phyloP scores from a whole-genome alignment of 2,329 filamentous ascomycete species.

The Emericellopsis atlantica region DNA sequence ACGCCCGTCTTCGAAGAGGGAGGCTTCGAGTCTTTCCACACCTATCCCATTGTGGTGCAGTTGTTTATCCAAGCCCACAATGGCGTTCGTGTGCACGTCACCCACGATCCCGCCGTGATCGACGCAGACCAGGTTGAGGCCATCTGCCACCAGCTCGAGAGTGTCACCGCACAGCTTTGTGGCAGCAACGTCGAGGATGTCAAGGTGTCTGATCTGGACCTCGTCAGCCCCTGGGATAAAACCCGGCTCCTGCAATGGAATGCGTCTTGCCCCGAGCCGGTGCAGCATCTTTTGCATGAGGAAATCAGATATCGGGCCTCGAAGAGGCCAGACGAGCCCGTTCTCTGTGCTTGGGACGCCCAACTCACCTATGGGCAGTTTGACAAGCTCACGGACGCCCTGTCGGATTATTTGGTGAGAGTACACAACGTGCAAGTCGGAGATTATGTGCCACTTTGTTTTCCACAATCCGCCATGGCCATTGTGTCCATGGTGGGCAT shows the following conservation, averaged over 20 bases:
- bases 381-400: background rate
- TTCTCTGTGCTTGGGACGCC: slow-evolving; percentile 19
- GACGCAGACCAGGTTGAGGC: background rate
- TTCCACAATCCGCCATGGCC: slow-evolving; percentile 7
- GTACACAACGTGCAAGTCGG: background rate
- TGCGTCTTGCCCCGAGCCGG: no score
- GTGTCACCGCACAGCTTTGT: background rate
- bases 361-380: slow-evolving; percentile 1
- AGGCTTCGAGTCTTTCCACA: slow-evolving; percentile 3
- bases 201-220: background rate
- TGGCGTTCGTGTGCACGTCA: background rate
- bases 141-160: slow-evolving; percentile 2
- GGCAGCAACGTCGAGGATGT: background rate
- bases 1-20: background rate
- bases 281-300: background rate
- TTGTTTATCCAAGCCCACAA: background rate
- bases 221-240: background rate
- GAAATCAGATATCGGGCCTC: background rate
- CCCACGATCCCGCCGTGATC: background rate
- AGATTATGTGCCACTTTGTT: slow-evolving; percentile 6
- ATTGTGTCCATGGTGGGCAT: slow-evolving; percentile 9
- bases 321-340: slow-evolving; percentile 14
- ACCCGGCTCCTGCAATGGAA: background rate
- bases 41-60: slow-evolving; percentile 4
- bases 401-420: background rate